Base-by-base conservation (phyloP, 2,329 filamentous ascomycete genomes). In the Camillea tinctor region DNA sequence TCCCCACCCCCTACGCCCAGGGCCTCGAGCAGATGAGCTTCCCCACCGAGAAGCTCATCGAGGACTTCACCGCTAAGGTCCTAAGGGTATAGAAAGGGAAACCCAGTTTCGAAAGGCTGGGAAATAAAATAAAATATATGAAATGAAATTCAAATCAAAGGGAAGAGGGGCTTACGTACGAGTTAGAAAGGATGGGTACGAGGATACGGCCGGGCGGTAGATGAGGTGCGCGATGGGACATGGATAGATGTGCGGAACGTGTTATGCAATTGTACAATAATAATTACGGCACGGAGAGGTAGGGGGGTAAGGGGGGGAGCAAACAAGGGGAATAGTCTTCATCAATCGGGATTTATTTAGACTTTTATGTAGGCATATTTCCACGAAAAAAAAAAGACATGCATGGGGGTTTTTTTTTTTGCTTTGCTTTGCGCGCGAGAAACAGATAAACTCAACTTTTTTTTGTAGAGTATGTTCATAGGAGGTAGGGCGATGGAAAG, bases 1-100 rank as follows among this genome's bases (percentile, higher is more conserved):
- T 99, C 13, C 95, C 95, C 54, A 99, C 95, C 7, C 95, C 95
- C 44, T 98, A 99, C 75, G 94, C 95, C 60, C 84, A 89, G 78
- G 91, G 92, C 76, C 86, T 99, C 60, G 95, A 99, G 85, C 88
- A 95, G 80, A 90, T 99, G 92, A 84, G 84, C 72, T 99, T 99
- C 89, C 95, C 95, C 55, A 91, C 89, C 68, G 92, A 97, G 81
- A 78, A 88, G 66, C 83, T 96, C 71, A 97, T 99, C 74, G 89
- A 92, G 77, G 82, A 90, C 70, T 94, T 95, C 76, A 90, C 90
- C 58, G 92, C 89, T 69, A 98, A 97, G 87, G 83, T 98, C 71
- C 83, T 99, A 74, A 66, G 69, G 57, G 70, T 73, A 65, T 74
- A 71, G n/a, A n/a, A n/a, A n/a, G n/a, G n/a, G n/a, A n/a, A n/a